A percentile compares a stretch with the other conserved stretches of the same genome.
Conservation (phyloP, 768 basidiomycete species). For the Cyclocybe aegerita region DNA sequence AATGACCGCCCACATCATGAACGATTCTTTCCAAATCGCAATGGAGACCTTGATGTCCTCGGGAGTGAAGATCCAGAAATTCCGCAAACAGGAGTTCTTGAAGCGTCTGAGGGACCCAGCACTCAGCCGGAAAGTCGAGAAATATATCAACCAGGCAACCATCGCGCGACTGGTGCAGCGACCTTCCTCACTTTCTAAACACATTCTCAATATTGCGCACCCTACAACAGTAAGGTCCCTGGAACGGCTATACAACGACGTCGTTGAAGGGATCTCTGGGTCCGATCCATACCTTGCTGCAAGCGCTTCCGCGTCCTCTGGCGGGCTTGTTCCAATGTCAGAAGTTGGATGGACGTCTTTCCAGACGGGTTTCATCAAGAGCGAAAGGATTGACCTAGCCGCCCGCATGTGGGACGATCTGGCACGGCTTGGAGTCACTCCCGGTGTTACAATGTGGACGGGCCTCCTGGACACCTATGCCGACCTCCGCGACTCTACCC, state of each 20-base stretch:
- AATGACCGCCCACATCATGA: constrained; percentile 61
- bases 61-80: constrained; percentile 32
- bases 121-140: constrained; percentile 40
- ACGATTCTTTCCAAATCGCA: constrained; percentile 57
- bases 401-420: constrained; percentile 72
- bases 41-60: constrained; percentile 41
- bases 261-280: constrained; percentile 51
- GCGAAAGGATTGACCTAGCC: constrained; percentile 55
- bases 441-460: constrained; percentile 67
- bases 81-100: constrained; percentile 38
- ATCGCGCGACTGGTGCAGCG: constrained; percentile 51
- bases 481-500: constrained; percentile 44
- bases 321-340: constrained; percentile 41
- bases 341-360: constrained; percentile 65
- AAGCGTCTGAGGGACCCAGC: constrained; percentile 28
- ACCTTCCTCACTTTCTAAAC: constrained; percentile 47
- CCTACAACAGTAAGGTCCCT: constrained; percentile 31
- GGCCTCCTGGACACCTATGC: constrained; percentile 66
- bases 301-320: constrained; percentile 33
- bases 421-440: constrained; percentile 41
- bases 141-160: constrained; percentile 48
- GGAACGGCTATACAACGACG: constrained; percentile 46
- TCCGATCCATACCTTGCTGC: constrained; percentile 55
- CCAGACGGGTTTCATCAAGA: constrained; percentile 61
- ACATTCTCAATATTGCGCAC: constrained; percentile 45